Conservation (phyloP, 2,329 filamentous ascomycete species). For the Fusarium pseudograminearum region DNA sequence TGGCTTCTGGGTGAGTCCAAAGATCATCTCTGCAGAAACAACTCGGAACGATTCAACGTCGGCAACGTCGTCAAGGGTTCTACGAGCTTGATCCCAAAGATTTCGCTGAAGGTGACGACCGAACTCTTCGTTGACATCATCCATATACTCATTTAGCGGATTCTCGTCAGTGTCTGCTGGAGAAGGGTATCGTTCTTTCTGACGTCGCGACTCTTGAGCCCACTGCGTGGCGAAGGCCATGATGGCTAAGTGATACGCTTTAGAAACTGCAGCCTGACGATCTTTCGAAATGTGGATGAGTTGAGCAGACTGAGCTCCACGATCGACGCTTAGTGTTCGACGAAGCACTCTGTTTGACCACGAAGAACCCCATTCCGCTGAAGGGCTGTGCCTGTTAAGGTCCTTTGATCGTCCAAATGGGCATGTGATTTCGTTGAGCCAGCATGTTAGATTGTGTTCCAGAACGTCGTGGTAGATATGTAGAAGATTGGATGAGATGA, state of each 20-base stretch:
- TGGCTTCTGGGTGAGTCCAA: constrained; percentile 53
- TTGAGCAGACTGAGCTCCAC: constrained; percentile 54
- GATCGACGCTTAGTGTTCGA: constrained; percentile 61
- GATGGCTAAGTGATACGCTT: constrained; percentile 60
- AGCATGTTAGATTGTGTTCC: constrained; percentile 64
- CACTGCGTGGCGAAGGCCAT: constrained; percentile 66
- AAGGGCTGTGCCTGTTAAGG: background rate
- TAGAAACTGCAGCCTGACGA: constrained; percentile 18
- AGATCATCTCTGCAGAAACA: constrained; percentile 56
- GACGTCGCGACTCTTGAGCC: constrained; percentile 51
- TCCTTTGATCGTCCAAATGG: constrained; percentile 53
- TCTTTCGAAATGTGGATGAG: constrained; percentile 53
- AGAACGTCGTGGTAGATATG: constrained; percentile 66
- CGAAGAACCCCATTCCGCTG: constrained; percentile 50
- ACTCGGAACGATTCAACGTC: constrained; percentile 54
- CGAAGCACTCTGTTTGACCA: constrained; percentile 63
- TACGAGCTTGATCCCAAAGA: constrained; percentile 54
- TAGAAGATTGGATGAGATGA: constrained; percentile 59
- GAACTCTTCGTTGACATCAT: constrained; percentile 49
- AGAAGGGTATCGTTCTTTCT: constrained; percentile 18
- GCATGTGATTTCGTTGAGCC: constrained; percentile 64
- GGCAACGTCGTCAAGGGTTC: constrained; percentile 50
- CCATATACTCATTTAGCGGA: background rate
- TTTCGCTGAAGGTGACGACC: constrained; percentile 52
- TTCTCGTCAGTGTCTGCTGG: background rate